A percentile compares a stretch with the other conserved stretches of the same genome.
phyloP scores from a whole-genome alignment of 1,284 basidiomycete genomes.

The Leccinum holopus region DNA sequence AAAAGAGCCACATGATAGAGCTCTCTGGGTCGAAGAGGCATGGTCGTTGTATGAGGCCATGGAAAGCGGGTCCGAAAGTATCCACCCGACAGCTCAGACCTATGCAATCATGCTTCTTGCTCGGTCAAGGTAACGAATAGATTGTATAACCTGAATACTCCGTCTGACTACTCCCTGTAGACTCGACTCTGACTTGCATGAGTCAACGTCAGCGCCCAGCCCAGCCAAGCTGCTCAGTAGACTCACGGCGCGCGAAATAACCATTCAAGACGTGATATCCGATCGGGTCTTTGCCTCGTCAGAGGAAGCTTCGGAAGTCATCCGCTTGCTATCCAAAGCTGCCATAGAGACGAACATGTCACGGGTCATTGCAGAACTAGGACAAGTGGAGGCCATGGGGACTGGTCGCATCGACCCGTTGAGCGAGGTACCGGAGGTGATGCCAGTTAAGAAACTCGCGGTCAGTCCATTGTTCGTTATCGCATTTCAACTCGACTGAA shows the following conservation, averaged over 20 bases:
- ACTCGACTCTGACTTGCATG: no score
- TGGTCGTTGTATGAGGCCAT: no score
- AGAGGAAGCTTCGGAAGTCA: constrained; percentile 54
- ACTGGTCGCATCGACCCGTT: constrained; percentile 43
- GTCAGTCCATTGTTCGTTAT: constrained; percentile 17
- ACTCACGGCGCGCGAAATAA: constrained; percentile 51
- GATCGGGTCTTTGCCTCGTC: constrained; percentile 55
- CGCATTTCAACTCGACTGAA: not conserved
- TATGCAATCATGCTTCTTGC: no score
- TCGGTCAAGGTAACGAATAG: constrained; percentile 28
- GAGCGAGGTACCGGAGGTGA: constrained; percentile 55
- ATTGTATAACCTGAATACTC: not conserved
- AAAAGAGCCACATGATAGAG: no score
- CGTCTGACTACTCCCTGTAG: constrained; percentile 29
- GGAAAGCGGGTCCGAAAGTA: no score
- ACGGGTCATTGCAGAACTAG: constrained; percentile 55
- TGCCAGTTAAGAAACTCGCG: constrained; percentile 44
- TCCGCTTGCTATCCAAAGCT: constrained; percentile 55
- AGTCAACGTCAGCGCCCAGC: constrained; percentile 14
- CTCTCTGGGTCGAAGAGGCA: no score
- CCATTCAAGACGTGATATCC: constrained; percentile 53
- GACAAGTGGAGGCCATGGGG: constrained; percentile 50
- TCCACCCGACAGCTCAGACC: no score
- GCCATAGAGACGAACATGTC: constrained; percentile 57
- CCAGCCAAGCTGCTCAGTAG: constrained; percentile 44